A percentile compares a stretch with the other conserved stretches of the same genome.
Conservation (phyloP, 2,329 filamentous ascomycete species). For the Plenodomus lindquistii region DNA sequence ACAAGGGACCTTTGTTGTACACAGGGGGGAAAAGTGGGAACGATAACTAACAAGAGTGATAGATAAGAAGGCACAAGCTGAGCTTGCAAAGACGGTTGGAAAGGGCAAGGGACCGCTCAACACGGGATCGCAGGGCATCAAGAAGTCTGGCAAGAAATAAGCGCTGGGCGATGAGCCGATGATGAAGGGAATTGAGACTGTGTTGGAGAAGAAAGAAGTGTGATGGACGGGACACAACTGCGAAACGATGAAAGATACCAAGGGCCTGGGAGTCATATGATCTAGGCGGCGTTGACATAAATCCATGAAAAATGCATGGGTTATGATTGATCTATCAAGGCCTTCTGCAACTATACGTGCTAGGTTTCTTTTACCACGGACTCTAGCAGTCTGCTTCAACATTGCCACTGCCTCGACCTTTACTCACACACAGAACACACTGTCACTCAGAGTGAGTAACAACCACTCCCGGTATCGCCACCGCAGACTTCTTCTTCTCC, state of each 20-base stretch:
- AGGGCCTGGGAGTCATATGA: slow-evolving; percentile 23
- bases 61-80: slow-evolving; percentile 64
- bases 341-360: background rate
- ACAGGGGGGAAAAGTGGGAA: background rate
- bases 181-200: background rate
- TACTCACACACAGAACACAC: too few relatives aligned
- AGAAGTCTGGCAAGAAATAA: slow-evolving; percentile 96
- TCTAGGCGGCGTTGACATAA: slow-evolving; percentile 21
- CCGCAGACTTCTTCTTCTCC: background rate
- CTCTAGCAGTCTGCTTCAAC: background rate
- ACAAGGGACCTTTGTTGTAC: background rate
- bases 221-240: slow-evolving; percentile 9
- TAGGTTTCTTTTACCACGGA: background rate
- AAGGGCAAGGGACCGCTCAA: slow-evolving; percentile 85
- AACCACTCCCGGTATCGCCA: background rate
- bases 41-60: slow-evolving; percentile 6
- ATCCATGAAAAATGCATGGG: slow-evolving; percentile 24
- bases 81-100: slow-evolving; percentile 74
- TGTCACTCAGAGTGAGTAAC: background rate
- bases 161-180: slow-evolving; percentile 7
- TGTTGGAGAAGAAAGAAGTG: too few relatives aligned
- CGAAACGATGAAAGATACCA: slow-evolving; percentile 34
- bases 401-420: too few relatives aligned
- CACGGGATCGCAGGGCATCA: slow-evolving; percentile 84
- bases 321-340: slow-evolving; percentile 1